Evolutionary conservation across 192 early-diverging fungal genomes (phyloP), one percentile per base, ranked within the genome.

Genomic region (Neocallimastix lanati): DNA sequence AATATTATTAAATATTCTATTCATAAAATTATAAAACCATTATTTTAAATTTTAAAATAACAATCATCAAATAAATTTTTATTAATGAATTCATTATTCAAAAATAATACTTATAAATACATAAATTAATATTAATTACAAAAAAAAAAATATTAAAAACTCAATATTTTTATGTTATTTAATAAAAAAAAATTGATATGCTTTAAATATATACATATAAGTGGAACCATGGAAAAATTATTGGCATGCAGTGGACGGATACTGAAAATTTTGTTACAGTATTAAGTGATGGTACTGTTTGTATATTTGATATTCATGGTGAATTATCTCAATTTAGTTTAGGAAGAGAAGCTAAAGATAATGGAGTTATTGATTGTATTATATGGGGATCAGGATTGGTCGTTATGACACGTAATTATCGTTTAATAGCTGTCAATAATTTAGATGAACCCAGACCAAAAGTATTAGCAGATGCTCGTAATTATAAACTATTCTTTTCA

Each of bases 321-420:
- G 90, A 93, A 78, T 90, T 89, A 79, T 89, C 87, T 2, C 93
- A 93, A 81, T 93, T 94, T 79, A 90, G 91, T 27, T 85, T 97
- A 28, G 95, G 94, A 58, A 85, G 92, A 90, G 93, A 93, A 37
- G 95, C 96, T 21, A 92, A 89, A 50, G 93, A 96, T 12, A 86
- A 83, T 80, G 92, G 92, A 12, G 86, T 99, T 0, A 83, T 94
- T 25, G 96, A 96, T 36, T 94, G 92, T 83, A 86, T 90, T 50
- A 91, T 99, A 81, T 98, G 93, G 93, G 93, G 91, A 38, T 91
- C 88, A n/a, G 98, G 96, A 28, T 82, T 99, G 30, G 95, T 99
- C 7, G 98, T 93, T 11, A 85, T 98, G 84, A 96, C 94, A 2
- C 28, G 77, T 77, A 93, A 93, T 78, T 93, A 85, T 78, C 88